Evolutionary conservation across 2,329 filamentous ascomycete species (phyloP).

Genomic region (Cladosporium colombiae): DNA sequence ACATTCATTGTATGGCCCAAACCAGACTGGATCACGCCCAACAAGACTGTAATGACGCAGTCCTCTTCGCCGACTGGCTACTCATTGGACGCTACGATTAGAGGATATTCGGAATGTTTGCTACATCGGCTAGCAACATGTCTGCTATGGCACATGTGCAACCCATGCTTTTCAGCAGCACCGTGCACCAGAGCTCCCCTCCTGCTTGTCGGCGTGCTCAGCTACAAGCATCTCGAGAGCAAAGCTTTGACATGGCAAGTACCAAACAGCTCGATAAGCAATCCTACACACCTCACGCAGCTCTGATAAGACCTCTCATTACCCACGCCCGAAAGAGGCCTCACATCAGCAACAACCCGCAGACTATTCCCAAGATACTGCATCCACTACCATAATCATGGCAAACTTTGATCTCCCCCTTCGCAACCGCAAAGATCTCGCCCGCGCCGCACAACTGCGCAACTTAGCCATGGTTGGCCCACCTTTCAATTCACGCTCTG

Average conservation of each 20-base stretch:
- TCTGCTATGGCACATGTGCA: not conserved
- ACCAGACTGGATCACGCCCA: not conserved
- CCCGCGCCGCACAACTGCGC: slow-evolving; percentile 17
- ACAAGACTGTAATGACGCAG: not conserved
- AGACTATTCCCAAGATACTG: not conserved
- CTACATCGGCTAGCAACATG: slow-evolving; percentile 3
- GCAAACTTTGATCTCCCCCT: slow-evolving; percentile 9
- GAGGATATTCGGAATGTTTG: slow-evolving; percentile 1
- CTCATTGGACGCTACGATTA: not conserved
- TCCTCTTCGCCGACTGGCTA: not conserved
- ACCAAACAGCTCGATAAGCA: not conserved
- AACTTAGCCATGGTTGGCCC: not conserved
- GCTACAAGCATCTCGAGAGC: not conserved
- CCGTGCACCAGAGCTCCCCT: not conserved
- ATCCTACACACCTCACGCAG: not conserved
- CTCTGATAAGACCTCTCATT: not conserved
- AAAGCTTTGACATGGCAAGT: not conserved
- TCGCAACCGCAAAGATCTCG: slow-evolving; percentile 20
- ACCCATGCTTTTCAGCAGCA: not conserved
- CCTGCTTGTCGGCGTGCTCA: not conserved
- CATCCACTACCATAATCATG: not conserved
- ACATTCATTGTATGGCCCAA: not conserved
- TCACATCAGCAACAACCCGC: not conserved
- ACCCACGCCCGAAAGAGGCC: not conserved
- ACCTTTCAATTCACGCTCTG: not conserved